A percentile compares a stretch with the other conserved stretches of the same genome.
Conservation (phyloP, 1,139 yeast species). For the Blastobotrys indianensis region DNA sequence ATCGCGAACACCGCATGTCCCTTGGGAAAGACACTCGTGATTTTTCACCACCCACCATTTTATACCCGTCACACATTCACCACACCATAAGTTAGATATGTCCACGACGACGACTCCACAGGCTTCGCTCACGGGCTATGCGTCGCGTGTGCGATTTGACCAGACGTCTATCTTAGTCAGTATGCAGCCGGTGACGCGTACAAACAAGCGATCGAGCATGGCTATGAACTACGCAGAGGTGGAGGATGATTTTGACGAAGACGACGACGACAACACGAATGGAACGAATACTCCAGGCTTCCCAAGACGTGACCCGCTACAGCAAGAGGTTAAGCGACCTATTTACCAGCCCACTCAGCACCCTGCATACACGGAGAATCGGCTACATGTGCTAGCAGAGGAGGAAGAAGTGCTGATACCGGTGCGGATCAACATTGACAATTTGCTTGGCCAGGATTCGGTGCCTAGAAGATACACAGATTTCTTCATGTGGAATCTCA, state of each 20-base stretch:
- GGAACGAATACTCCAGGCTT: slow-evolving; percentile 8
- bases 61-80: not conserved
- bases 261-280: slow-evolving; percentile 40
- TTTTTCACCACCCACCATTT: not conserved
- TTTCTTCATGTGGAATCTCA: slow-evolving; percentile 83
- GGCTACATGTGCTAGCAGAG: slow-evolving; percentile 33
- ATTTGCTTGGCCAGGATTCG: slow-evolving; percentile 38
- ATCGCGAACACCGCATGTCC: no score
- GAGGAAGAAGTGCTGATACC: slow-evolving; percentile 57
- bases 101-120: slow-evolving; percentile 47
- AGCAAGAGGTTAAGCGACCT: slow-evolving; percentile 2
- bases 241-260: slow-evolving; percentile 70
- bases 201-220: slow-evolving; percentile 60
- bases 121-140: slow-evolving; percentile 65
- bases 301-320: slow-evolving; percentile 5
- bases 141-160: slow-evolving; percentile 58
- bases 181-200: slow-evolving; percentile 65
- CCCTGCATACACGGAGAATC: slow-evolving; percentile 32
- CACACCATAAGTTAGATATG: not conserved
- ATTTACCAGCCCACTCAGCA: slow-evolving; percentile 24
- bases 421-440: slow-evolving; percentile 67
- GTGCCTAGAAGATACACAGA: slow-evolving; percentile 58
- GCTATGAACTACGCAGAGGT: slow-evolving; percentile 78
- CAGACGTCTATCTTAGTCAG: slow-evolving; percentile 65
- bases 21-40: not conserved